Base-by-base conservation (phyloP, 2,329 filamentous ascomycete genomes). In the Acephala macrosclerotiorum region DNA sequence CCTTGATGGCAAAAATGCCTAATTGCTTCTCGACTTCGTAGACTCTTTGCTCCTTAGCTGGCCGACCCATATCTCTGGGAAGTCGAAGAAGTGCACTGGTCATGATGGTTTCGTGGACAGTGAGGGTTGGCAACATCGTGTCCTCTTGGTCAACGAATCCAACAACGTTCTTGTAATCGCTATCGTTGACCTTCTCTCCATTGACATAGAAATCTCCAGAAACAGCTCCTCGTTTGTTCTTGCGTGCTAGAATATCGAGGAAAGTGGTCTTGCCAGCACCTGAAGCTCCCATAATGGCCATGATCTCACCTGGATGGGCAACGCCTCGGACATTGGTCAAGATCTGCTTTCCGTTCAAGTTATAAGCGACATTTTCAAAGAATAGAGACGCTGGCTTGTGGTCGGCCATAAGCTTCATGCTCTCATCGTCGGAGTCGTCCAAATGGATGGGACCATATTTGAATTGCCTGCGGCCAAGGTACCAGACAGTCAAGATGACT, bases 71-170 rank as follows among this genome's bases (percentile, higher is more conserved):
- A 73, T 96, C 91, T 60, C 90, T 90, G 3, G 96, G 96, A n/a
- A 99, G 85, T 72, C 96, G 89, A 58, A 99, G 87, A 20, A 98
- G 82, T 29, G 96, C 96, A 74, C 95, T 98, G 73, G 92, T 97
- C 69, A 97, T 83, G 68, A 99, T 99, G 0, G 96, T 99, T 79
- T 99, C 96, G 77, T 99, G 96, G 9, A 99, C 96, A 0, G 96
- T 99, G 71, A 99, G 83, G 0, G 96, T 99, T 0, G 96, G 91
- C 51, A 99, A 84, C 89, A 99, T 95, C 5, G 95, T 97, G 76
- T 99, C 96, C 76, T 99, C 96, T 80, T 99, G 96, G 73, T 99
- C 96, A 47, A 99, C 96, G 73, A 98, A 99, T 25, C 96, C 96
- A 70, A 97, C 91, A 60, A 98, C 93, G 68, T 89, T 94, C 76